These are phyloP conservation scores for Euphorbia pulcherrima DNA, from an alignment of 345 rosid species.

Conservation along the genomic window DNA sequence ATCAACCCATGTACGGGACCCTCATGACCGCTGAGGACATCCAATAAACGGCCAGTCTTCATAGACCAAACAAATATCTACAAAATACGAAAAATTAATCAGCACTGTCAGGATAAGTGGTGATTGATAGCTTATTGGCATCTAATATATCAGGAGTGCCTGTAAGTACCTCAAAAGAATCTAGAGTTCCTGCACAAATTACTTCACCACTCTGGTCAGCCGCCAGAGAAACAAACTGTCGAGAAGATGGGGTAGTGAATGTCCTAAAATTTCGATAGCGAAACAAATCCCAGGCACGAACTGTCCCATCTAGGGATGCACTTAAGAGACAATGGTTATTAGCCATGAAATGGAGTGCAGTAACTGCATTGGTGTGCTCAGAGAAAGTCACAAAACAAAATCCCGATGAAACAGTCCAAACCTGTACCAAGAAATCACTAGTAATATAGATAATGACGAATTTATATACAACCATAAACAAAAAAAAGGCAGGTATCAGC, in stretches of 20 bases:
- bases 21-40: conserved; percentile 90
- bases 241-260: conserved; percentile 82
- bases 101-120: conserved; percentile 9
- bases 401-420: conserved; percentile 92
- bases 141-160: background rate
- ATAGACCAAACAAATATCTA: conserved; percentile 99
- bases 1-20: conserved; percentile 94
- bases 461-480: no score
- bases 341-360: conserved; percentile 94
- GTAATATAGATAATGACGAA: no score
- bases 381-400: conserved; percentile 93
- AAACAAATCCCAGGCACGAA: conserved; percentile 97
- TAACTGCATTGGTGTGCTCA: conserved; percentile 89
- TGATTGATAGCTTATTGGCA: background rate
- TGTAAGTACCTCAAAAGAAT: conserved; percentile 77
- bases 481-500: conserved; percentile 1
- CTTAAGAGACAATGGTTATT: conserved; percentile 84
- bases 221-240: conserved; percentile 92
- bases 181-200: conserved; percentile 93
- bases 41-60: conserved; percentile 93
- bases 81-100: conserved; percentile 6
- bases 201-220: conserved; percentile 95
- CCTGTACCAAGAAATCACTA: conserved; percentile 42
- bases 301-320: conserved; percentile 94
- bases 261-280: conserved; percentile 93